phyloP scores from a whole-genome alignment of 1,284 basidiomycete species.

The Ceratobasidium sp. region DNA sequence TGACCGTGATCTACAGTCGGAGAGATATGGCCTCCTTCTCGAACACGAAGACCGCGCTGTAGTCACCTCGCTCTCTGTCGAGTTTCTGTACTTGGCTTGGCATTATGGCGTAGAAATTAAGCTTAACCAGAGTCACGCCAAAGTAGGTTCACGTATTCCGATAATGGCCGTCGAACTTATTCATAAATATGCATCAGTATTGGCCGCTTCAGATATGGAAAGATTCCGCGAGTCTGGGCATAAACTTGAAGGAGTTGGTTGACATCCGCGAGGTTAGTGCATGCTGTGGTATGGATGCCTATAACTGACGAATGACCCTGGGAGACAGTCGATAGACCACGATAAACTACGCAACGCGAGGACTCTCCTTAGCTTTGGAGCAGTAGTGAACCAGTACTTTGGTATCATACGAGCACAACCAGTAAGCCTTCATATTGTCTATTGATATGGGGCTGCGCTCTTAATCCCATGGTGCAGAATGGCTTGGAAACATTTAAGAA shows the following conservation, averaged over 20 bases:
- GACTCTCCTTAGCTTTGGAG: conserved; percentile 34
- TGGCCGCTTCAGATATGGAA: conserved; percentile 33
- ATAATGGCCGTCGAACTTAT: not conserved
- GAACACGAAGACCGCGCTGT: not conserved
- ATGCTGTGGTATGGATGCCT: not conserved
- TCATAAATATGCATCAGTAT: not conserved
- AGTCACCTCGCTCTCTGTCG: conserved; percentile 27
- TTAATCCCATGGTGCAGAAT: not conserved
- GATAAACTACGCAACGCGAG: conserved; percentile 21
- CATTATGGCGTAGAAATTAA: conserved; percentile 28
- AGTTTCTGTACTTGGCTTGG: conserved; percentile 42
- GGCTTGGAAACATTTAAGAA: conserved; percentile 10
- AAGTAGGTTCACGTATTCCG: not conserved
- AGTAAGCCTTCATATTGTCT: not conserved
- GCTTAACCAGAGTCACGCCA: conserved; percentile 14
- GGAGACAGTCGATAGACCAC: not conserved
- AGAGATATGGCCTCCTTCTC: conserved; percentile 14
- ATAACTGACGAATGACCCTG: not conserved
- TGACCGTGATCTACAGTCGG: not conserved
- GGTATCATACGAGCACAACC: not conserved
- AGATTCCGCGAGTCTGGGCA: conserved; percentile 28
- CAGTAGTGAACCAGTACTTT: conserved; percentile 22
- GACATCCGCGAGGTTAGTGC: not conserved
- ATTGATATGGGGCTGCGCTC: not conserved
- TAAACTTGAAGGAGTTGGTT: conserved; percentile 20